Percentiles rank a stretch among this genome's conserved stretches.
Conservation (phyloP, 345 rosid genomes). For the Viola odorata region DNA sequence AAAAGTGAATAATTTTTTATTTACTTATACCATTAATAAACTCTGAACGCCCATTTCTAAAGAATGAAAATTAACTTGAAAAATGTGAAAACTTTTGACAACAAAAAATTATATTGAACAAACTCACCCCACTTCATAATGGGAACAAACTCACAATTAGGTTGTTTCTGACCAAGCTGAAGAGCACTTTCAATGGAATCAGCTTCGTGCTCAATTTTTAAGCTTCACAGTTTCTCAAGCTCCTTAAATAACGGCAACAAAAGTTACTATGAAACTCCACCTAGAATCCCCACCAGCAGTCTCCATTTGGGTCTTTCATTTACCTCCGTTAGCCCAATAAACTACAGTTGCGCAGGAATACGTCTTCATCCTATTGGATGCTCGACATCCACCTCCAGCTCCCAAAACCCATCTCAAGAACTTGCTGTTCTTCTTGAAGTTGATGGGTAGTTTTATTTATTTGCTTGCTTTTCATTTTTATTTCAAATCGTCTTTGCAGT, state of each 20-base stretch:
- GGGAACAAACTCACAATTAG: too few relatives aligned
- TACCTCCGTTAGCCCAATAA: slow-evolving; percentile 23
- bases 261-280: slow-evolving; percentile 5
- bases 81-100: too few relatives aligned
- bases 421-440: slow-evolving; percentile 80
- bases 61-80: too few relatives aligned
- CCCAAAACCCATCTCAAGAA: slow-evolving; percentile 42
- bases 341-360: slow-evolving; percentile 26
- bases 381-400: slow-evolving; percentile 27
- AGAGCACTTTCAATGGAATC: slow-evolving; percentile 10
- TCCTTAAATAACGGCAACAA: slow-evolving; percentile 18
- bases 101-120: too few relatives aligned
- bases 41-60: too few relatives aligned
- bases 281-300: slow-evolving; percentile 7
- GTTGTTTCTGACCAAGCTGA: too few relatives aligned
- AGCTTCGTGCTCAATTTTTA: slow-evolving; percentile 30
- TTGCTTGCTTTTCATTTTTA: neutral
- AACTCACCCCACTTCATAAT: too few relatives aligned
- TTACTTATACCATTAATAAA: too few relatives aligned
- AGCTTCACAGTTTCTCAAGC: slow-evolving; percentile 26
- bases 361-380: slow-evolving; percentile 24
- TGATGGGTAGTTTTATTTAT: slow-evolving; percentile 51
- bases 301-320: slow-evolving; percentile 17
- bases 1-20: too few relatives aligned
- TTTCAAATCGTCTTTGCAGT: neutral